Percentiles rank a stretch among this genome's conserved stretches.
These are phyloP conservation scores for Porogramme epimiltina DNA, from an alignment of 1,284 basidiomycete genomes.

Conservation along the genomic window DNA sequence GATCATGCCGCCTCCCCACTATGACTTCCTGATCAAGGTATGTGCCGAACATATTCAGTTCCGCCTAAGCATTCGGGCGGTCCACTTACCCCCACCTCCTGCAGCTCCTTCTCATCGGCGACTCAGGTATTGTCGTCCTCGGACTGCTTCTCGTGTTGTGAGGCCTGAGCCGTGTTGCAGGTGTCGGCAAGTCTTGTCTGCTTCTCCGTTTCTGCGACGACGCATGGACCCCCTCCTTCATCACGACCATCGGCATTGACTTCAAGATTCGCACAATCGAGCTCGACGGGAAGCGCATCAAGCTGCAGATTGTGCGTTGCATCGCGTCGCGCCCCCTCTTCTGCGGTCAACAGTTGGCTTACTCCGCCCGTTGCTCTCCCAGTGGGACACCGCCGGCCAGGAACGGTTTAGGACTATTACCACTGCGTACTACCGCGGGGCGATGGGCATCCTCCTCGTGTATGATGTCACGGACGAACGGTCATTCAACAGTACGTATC, in stretches of 20 bases:
- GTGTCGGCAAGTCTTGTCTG: conserved; percentile 98
- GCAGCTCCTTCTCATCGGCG: conserved; percentile 93
- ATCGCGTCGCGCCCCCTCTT: not conserved
- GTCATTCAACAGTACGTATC: conserved; percentile 90
- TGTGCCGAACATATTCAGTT: not conserved
- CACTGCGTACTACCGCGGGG: conserved; percentile 99
- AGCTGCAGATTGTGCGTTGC: conserved; percentile 87
- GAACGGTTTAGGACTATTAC: conserved; percentile 99
- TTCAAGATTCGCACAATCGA: conserved; percentile 98
- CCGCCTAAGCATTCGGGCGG: not conserved
- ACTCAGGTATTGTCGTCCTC: conserved; percentile 67
- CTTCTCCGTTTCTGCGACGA: conserved; percentile 99
- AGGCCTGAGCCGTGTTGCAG: conserved; percentile 40
- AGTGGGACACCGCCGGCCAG: conserved; percentile 99
- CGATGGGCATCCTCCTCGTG: conserved; percentile 98
- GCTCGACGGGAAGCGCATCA: conserved; percentile 94
- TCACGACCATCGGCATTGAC: conserved; percentile 98
- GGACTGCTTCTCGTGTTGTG: not conserved
- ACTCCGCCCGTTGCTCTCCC: no score
- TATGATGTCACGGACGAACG: conserved; percentile 99
- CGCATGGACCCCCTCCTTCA: conserved; percentile 99
- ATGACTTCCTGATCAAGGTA: conserved; percentile 93
- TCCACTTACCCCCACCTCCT: not conserved
- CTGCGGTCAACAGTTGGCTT: no score
- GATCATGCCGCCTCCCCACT: conserved; percentile 82